These are phyloP conservation scores for Phaeosphaeria sp. DNA, from an alignment of 2,329 filamentous ascomycete genomes.

Conservation along the genomic window DNA sequence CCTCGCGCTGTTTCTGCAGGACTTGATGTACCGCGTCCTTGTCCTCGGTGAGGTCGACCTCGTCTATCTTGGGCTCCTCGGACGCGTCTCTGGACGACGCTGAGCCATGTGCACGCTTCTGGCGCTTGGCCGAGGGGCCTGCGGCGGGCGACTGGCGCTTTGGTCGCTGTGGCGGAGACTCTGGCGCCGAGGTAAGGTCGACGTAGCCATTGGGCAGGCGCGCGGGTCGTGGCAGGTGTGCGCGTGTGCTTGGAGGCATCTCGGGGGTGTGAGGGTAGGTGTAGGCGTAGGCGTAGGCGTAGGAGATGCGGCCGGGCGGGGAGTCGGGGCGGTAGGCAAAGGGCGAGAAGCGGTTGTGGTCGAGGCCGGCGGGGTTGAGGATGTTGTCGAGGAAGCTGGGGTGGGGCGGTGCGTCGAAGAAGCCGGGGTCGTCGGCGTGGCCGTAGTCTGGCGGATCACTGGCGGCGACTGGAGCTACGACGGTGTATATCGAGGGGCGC, in stretches of 20 bases:
- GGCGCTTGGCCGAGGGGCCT: constrained; percentile 42
- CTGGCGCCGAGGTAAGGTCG: constrained; percentile 39
- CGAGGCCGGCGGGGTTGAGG: constrained; percentile 32
- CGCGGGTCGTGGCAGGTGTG: constrained; percentile 25
- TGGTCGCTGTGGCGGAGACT: constrained; percentile 26
- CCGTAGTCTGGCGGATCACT: constrained; percentile 6
- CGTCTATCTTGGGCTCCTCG: constrained; percentile 47
- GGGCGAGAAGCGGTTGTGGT: constrained; percentile 20
- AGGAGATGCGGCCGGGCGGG: not conserved
- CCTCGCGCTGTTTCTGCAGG: constrained; percentile 60
- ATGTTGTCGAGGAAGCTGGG: constrained; percentile 37
- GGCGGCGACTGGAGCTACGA: constrained; percentile 4
- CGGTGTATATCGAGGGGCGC: not conserved
- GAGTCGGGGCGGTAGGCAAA: constrained; percentile 15
- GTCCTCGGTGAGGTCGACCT: constrained; percentile 58
- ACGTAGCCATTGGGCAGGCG: constrained; percentile 46
- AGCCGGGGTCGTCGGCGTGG: constrained; percentile 9
- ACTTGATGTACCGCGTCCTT: constrained; percentile 50
- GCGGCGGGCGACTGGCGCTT: constrained; percentile 30
- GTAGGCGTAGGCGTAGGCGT: not conserved
- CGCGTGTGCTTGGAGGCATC: constrained; percentile 13
- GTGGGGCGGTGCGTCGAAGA: constrained; percentile 18
- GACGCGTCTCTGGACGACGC: constrained; percentile 2
- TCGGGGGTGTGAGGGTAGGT: no score
- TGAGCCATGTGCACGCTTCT: constrained; percentile 26